A percentile compares a stretch with the other conserved stretches of the same genome.
Evolutionary conservation across 2,329 filamentous ascomycete genomes (phyloP).

Genomic region (Aspergillus sp.): DNA sequence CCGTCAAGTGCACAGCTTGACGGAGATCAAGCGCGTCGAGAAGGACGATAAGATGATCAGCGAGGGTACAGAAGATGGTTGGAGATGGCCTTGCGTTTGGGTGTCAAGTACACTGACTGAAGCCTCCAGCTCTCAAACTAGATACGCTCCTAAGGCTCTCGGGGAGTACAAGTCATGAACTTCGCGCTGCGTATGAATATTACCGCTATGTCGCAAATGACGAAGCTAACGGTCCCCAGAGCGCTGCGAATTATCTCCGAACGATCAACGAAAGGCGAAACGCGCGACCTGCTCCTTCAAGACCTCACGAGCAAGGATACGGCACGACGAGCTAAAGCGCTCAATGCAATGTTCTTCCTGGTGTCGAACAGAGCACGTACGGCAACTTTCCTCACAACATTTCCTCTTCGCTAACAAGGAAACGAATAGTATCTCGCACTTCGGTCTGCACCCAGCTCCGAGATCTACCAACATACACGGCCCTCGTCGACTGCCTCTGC

Average conservation of each 20-base stretch:
- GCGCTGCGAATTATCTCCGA: constrained; percentile 39
- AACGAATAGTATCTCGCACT: constrained; percentile 25
- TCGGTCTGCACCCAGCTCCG: constrained; percentile 24
- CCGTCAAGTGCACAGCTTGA: constrained; percentile 29
- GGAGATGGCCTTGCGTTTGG: constrained; percentile 1
- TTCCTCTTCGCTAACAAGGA: no score
- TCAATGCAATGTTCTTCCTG: constrained; percentile 37
- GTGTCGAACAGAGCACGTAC: constrained; percentile 31
- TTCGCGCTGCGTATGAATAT: constrained; percentile 58
- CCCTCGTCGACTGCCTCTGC: constrained; percentile 34
- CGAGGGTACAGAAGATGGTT: constrained; percentile 62
- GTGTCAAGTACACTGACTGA: constrained; percentile 9
- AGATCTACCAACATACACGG: constrained; percentile 28
- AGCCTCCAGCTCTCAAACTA: constrained; percentile 45
- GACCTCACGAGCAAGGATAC: constrained; percentile 33
- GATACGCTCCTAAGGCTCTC: constrained; percentile 59
- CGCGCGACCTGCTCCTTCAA: constrained; percentile 31
- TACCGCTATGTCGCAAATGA: constrained; percentile 42
- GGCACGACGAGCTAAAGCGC: constrained; percentile 28
- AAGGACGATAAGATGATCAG: constrained; percentile 65
- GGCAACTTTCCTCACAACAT: no score
- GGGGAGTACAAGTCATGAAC: constrained; percentile 61
- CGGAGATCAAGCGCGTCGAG: constrained; percentile 55
- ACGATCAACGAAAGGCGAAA: constrained; percentile 32
- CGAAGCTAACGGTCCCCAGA: constrained; percentile 13